Evolutionary conservation across 495 filamentous ascomycete species (phyloP).

Genomic region (Wilcoxina mikolae): DNA sequence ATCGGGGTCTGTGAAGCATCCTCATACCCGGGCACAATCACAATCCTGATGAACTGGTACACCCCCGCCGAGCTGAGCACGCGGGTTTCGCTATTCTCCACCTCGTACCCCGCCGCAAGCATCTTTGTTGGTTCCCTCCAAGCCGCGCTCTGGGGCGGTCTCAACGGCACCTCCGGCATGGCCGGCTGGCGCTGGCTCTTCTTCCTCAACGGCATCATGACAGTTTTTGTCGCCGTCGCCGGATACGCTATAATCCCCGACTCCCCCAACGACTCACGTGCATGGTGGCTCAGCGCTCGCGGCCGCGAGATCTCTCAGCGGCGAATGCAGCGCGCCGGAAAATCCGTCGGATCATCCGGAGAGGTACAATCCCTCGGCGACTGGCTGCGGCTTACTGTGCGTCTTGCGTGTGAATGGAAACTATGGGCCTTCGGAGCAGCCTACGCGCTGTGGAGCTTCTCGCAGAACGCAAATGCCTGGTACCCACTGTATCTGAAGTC

Average conservation of each 20-base stretch:
- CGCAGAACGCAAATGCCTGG: slow-evolving; percentile 9
- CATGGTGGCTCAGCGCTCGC: slow-evolving; percentile 5
- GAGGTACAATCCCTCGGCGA: slow-evolving; percentile 1
- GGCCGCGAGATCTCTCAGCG: not conserved
- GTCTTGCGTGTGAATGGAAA: not conserved
- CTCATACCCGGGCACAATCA: slow-evolving; percentile 11
- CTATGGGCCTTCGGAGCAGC: slow-evolving; percentile 6
- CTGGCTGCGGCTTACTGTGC: not conserved
- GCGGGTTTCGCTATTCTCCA: slow-evolving; percentile 4
- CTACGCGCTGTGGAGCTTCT: not conserved
- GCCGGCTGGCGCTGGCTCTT: slow-evolving; percentile 11
- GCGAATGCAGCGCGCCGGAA: not conserved
- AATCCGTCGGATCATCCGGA: not conserved
- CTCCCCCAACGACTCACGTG: not conserved
- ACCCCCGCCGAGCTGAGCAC: slow-evolving; percentile 7
- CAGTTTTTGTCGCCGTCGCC: slow-evolving; percentile 6
- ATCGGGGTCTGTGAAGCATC: slow-evolving; percentile 10
- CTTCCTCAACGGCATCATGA: slow-evolving; percentile 8
- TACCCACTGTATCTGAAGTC: slow-evolving; percentile 1
- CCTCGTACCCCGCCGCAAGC: slow-evolving; percentile 9
- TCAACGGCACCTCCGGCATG: slow-evolving; percentile 3
- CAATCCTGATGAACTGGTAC: slow-evolving; percentile 12
- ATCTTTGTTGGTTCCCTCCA: slow-evolving; percentile 11
- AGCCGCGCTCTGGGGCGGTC: slow-evolving; percentile 2
- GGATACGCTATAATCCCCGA: slow-evolving; percentile 7